These are phyloP conservation scores for Mycena sanguinolenta DNA, from an alignment of 768 basidiomycete genomes.

Conservation along the genomic window DNA sequence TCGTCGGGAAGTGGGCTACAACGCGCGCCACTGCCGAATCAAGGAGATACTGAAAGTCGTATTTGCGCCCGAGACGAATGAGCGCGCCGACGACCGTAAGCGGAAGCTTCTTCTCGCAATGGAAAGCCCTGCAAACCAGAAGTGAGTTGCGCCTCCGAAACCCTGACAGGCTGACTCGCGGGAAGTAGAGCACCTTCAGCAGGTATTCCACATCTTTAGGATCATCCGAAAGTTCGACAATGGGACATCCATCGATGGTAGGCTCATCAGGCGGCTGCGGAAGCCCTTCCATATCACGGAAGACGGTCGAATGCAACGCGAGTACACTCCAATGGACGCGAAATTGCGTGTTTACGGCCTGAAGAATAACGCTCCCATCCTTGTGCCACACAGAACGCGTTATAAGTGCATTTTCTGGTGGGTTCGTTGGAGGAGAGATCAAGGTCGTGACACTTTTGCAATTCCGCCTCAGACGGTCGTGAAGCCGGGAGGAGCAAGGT, in stretches of 20 bases:
- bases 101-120: not conserved
- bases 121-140: not conserved
- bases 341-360: not conserved
- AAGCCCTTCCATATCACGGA: not conserved
- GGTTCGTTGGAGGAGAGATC: too few relatives aligned
- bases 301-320: not conserved
- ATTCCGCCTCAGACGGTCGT: too few relatives aligned
- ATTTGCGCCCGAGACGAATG: not conserved
- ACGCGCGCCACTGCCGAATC: not conserved
- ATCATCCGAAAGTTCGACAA: not conserved
- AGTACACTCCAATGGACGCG: not conserved
- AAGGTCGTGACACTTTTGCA: too few relatives aligned
- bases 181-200: not conserved
- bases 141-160: not conserved
- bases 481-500: too few relatives aligned
- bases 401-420: not conserved
- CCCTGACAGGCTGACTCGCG: not conserved
- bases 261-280: not conserved
- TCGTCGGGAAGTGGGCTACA: not conserved
- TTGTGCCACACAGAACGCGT: not conserved
- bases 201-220: not conserved
- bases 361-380: not conserved
- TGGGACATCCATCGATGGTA: not conserved
- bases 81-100: not conserved
- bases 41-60: not conserved